phyloP scores from a whole-genome alignment of 352 stramenopile species.

The Lagenidium sp. region DNA sequence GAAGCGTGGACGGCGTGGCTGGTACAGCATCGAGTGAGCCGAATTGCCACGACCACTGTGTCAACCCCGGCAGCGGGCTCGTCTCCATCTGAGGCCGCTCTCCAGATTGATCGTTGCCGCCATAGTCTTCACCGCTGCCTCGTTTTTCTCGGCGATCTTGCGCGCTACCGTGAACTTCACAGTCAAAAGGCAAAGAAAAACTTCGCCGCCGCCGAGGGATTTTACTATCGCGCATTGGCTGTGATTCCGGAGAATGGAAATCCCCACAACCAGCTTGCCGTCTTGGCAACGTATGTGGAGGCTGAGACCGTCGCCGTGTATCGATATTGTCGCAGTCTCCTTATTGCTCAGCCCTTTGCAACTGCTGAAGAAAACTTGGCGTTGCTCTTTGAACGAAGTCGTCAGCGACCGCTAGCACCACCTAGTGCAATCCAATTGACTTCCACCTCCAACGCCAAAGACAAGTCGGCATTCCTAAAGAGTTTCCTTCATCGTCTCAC shows the following conservation, averaged over 20 bases:
- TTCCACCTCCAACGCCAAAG: constrained; percentile 35
- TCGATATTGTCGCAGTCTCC: constrained; percentile 81
- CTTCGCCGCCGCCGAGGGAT: constrained; percentile 52
- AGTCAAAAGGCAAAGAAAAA: constrained; percentile 83
- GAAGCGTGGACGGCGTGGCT: constrained; percentile 40
- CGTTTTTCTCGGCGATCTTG: constrained; percentile 74
- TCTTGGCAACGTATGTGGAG: constrained; percentile 82
- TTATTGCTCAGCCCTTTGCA: constrained; percentile 78
- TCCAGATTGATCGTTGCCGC: constrained; percentile 22
- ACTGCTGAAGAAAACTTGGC: constrained; percentile 86
- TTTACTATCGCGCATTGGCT: constrained; percentile 61
- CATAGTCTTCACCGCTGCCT: constrained; percentile 77
- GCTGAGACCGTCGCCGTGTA: constrained; percentile 88
- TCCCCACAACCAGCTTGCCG: constrained; percentile 78
- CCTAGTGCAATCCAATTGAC: constrained; percentile 22
- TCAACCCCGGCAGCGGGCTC: constrained; percentile 13
- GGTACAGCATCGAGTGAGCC: constrained; percentile 27
- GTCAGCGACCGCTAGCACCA: constrained; percentile 49
- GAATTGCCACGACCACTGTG: constrained; percentile 17
- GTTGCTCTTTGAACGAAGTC: constrained; percentile 83
- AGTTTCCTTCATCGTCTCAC: constrained; percentile 83
- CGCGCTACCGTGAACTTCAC: constrained; percentile 75
- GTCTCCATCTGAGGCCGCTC: background rate
- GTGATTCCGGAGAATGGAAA: constrained; percentile 77
- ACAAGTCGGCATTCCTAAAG: constrained; percentile 83